A percentile compares a stretch with the other conserved stretches of the same genome.
Evolutionary conservation across 257 asterid species (phyloP).

Genomic region (Hygrophila difformis): DNA sequence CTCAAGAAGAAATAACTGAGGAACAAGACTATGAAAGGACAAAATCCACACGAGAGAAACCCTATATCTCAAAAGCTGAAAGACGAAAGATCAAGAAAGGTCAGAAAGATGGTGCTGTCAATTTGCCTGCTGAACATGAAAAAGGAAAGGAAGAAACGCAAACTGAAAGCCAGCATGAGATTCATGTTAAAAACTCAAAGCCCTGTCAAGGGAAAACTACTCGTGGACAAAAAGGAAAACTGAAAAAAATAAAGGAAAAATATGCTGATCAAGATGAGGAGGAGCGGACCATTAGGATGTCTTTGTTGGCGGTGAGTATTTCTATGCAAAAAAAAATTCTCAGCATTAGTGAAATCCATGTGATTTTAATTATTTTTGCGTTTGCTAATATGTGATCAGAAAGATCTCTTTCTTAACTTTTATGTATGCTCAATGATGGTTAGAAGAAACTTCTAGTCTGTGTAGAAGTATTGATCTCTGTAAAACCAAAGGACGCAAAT

Average conservation of each 20-base stretch:
- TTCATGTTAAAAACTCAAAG: conserved; percentile 27
- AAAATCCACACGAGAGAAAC: conserved; percentile 57
- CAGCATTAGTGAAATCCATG: too few relatives aligned
- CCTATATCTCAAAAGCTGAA: conserved; percentile 81
- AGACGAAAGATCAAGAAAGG: conserved; percentile 94
- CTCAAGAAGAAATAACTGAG: conserved; percentile 29
- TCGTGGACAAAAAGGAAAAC: conserved; percentile 90
- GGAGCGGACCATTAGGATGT: conserved; percentile 81
- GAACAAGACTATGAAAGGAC: conserved; percentile 28
- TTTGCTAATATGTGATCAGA: too few relatives aligned
- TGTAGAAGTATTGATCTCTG: conserved; percentile 8
- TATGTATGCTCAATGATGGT: conserved; percentile 4
- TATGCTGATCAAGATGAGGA: conserved; percentile 99
- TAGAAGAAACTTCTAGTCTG: conserved; percentile 13
- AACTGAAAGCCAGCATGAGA: conserved; percentile 26
- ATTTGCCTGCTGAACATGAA: conserved; percentile 23
- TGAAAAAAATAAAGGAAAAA: conserved; percentile 94
- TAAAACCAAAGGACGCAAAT: conserved; percentile 1
- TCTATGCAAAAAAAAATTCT: too few relatives aligned
- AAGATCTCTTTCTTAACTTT: too few relatives aligned
- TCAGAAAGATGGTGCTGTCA: conserved; percentile 36
- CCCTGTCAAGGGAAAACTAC: conserved; percentile 47
- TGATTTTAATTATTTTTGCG: too few relatives aligned
- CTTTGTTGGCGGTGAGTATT: conserved; percentile 71
- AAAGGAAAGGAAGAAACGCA: conserved; percentile 30